Evolutionary conservation across 495 filamentous ascomycete genomes (phyloP).

Genomic region (Emericellopsis terricola): DNA sequence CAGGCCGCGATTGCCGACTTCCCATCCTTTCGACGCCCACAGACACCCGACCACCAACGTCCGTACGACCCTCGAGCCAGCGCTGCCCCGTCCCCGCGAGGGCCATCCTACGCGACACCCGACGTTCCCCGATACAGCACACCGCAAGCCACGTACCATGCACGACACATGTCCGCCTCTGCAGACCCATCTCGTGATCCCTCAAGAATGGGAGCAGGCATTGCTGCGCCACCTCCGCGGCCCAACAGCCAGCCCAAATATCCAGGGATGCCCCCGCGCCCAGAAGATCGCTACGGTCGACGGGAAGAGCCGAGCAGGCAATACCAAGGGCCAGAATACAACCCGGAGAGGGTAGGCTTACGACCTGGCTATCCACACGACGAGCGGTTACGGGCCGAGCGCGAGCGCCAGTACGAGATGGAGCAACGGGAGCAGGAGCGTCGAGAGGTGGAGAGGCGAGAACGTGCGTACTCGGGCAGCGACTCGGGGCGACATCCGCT

Average conservation of each 20-base stretch:
- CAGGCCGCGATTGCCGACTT: constrained; percentile 32
- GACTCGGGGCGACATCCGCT: constrained; percentile 10
- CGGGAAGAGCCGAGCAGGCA: constrained; percentile 20
- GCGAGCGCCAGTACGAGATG: constrained; percentile 18
- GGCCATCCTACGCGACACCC: constrained; percentile 25
- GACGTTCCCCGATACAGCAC: constrained; percentile 36
- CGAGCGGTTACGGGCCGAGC: constrained; percentile 13
- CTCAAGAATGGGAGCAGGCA: constrained; percentile 15
- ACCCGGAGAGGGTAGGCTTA: constrained; percentile 24
- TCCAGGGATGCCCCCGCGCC: constrained; percentile 19
- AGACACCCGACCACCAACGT: constrained; percentile 51
- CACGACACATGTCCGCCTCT: constrained; percentile 7
- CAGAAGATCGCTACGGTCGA: constrained; percentile 21
- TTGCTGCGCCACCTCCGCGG: constrained; percentile 20
- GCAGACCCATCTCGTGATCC: constrained; percentile 23
- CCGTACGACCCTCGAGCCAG: constrained; percentile 28
- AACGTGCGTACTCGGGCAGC: constrained; percentile 18
- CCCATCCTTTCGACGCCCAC: constrained; percentile 43
- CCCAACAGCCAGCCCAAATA: constrained; percentile 34
- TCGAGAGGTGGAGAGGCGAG: constrained; percentile 16
- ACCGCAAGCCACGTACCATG: constrained; percentile 16
- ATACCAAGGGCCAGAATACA: constrained; percentile 19
- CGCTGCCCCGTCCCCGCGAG: constrained; percentile 27
- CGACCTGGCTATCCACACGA: constrained; percentile 17
- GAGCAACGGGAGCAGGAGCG: constrained; percentile 19